Base-by-base conservation (phyloP, 1,284 basidiomycete genomes). In the Malassezia equina region DNA sequence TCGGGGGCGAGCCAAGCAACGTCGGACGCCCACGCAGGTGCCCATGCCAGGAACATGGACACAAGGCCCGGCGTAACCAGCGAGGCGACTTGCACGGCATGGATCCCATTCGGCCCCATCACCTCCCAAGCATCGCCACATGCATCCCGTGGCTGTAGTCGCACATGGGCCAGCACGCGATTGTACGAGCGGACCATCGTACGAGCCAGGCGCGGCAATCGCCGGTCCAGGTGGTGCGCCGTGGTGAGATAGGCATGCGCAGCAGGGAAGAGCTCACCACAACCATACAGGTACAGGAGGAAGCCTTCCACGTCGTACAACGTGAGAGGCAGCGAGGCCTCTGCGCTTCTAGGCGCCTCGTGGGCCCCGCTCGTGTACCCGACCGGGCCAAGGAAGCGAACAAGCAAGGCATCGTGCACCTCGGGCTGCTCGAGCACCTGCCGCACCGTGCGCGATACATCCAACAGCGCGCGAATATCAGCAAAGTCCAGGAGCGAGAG, bases 21-120 rank as follows among this genome's bases (percentile, higher is more conserved):
- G 58, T 64, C n/a, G 3, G 2, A 12, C 12, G 33, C 19, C n/a
- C 36, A 7, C 23, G 55, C 54, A 0, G 69, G 70, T 8, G 77
- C 74, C 77, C 77, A 78, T 4, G 73, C 73, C 3, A 73, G 66
- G 50, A 76, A 70, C n/a, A 62, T 47, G 1, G 75, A 69, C 3
- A 75, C 76, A 24, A 76, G 61, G 0, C 75, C 76, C 0, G 63
- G 52, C 56, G 69, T 71, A 61, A 63, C 70, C 19, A 68, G 70
- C n/a, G 55, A 58, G 7, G 48, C 25, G 13, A 65, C 19, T n/a
- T 17, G n/a, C 27, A 33, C 15, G 3, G 15, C 17, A 25, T 42
- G 40, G 41, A 24, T 13, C 23, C 54, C 54, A 9, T 41, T 32
- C 5, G 41, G 48, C 11, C 48, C 48, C 5, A 17, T n/a, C 32